phyloP scores from a whole-genome alignment of 169 alveolate species.

The Plasmodium billcollinsi region DNA sequence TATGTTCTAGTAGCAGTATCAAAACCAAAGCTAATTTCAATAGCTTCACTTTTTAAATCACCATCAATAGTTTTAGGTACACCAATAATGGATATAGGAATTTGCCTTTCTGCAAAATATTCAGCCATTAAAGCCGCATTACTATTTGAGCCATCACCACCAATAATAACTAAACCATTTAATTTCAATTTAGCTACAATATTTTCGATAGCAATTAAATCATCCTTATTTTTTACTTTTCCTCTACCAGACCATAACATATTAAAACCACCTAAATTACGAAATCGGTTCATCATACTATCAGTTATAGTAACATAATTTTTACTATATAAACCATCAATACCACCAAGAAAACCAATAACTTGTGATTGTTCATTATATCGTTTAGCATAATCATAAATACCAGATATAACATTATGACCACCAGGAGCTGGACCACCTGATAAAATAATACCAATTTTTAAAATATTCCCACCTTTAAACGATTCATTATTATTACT shows the following conservation, averaged over 20 bases:
- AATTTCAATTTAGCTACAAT: conserved; percentile 92
- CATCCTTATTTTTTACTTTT: conserved; percentile 95
- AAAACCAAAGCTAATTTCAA: conserved; percentile 98
- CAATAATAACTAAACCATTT: conserved; percentile 98
- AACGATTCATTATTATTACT: conserved; percentile 61
- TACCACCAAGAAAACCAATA: conserved; percentile 95
- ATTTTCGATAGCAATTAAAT: conserved; percentile 90
- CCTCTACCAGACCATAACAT: conserved; percentile 99
- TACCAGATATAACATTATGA: conserved; percentile 98
- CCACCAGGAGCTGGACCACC: conserved; percentile 99
- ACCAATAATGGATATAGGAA: conserved; percentile 93
- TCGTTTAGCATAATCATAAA: conserved; percentile 93
- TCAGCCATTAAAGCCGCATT: conserved; percentile 98
- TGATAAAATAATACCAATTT: conserved; percentile 96
- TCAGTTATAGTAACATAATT: conserved; percentile 93
- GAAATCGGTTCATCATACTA: conserved; percentile 94
- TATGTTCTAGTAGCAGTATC: conserved; percentile 98
- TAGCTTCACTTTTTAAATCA: conserved; percentile 95
- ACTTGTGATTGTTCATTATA: conserved; percentile 93
- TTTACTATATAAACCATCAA: conserved; percentile 95
- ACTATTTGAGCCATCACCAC: conserved; percentile 99
- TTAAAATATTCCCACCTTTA: conserved; percentile 79
- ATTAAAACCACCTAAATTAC: conserved; percentile 98
- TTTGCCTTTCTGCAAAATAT: conserved; percentile 87
- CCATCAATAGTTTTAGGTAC: conserved; percentile 99